Evolutionary conservation across 2,329 filamentous ascomycete species (phyloP), one percentile per base, ranked within the genome.

Genomic region (Pseudocercospora pini-densiflorae): DNA sequence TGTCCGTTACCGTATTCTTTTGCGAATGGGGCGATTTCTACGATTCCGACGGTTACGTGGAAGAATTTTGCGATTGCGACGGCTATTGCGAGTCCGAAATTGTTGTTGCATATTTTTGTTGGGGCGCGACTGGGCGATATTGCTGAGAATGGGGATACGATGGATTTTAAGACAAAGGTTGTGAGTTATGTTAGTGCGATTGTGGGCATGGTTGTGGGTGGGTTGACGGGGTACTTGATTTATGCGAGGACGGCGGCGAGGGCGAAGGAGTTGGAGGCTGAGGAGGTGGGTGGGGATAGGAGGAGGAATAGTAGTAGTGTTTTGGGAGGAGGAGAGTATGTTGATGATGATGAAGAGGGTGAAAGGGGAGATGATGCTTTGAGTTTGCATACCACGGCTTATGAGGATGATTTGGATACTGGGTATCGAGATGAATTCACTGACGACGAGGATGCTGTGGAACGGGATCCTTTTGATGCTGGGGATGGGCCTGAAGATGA

Each of bases 1-100:
- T 98, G 94, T 75, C 95, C 95, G 1, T 78, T 99, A 67, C 95
- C 95, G 14, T 99, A 97, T 78, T 95, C 92, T 61, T 83, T 98
- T 72, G 94, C 92, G 76, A 99, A 99, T 77, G 95, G 93, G 59
- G 97, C 97, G 67, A 88, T 99, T 63, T 93, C 93, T 31, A 98
- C 95, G 1, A 94, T 99, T 68, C 94, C 94, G 2, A 97, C 91
- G 33, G 92, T 99, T 36, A 86, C 89, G 24, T 91, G 92, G 47
- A 78, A 86, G 67, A 87, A 87, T 55, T 98, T 96, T 81, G 90
- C 89, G 33, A 78, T 93, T 54, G 94, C 95, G 5, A 98, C 94
- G 0, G 90, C 92, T 2, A 82, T 94, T 16, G 89, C 93, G 10
- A 88, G 86, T 14, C 95, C 95, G 6, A 99, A 98, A 76, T 84